These are phyloP conservation scores for Xerocomellus amylosporus DNA, from an alignment of 768 basidiomycete species.

Conservation along the genomic window DNA sequence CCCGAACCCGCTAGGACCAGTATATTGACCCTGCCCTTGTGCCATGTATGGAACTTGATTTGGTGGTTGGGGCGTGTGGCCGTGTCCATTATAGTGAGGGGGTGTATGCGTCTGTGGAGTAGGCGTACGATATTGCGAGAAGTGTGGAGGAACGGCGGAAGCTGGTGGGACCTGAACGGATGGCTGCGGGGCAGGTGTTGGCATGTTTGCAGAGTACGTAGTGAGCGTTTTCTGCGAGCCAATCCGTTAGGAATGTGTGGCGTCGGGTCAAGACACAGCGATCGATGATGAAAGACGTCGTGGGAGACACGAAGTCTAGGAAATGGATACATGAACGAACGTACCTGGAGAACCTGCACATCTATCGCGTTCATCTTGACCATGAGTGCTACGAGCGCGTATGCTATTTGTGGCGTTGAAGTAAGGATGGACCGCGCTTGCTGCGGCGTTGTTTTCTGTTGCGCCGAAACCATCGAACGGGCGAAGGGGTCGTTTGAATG, in stretches of 20 bases:
- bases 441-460: slow-evolving; percentile 72
- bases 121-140: slow-evolving; percentile 34
- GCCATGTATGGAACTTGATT: slow-evolving; percentile 18
- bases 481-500: background rate
- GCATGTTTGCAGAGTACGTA: slow-evolving; percentile 39
- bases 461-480: background rate
- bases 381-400: slow-evolving; percentile 75
- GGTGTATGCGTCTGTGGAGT: slow-evolving; percentile 33
- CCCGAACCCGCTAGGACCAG: slow-evolving; percentile 16
- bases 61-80: slow-evolving; percentile 27
- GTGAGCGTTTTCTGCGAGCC: slow-evolving; percentile 57
- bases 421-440: slow-evolving; percentile 69
- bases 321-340: slow-evolving; percentile 1
- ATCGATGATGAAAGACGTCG: background rate
- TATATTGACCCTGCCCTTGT: slow-evolving; percentile 22
- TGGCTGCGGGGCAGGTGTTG: slow-evolving; percentile 21
- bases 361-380: slow-evolving; percentile 73
- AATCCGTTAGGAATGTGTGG: slow-evolving; percentile 5
- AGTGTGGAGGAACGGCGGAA: slow-evolving; percentile 48
- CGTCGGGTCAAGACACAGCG: background rate
- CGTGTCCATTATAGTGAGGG: slow-evolving; percentile 29
- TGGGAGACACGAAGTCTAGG: background rate
- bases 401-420: slow-evolving; percentile 71
- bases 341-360: slow-evolving; percentile 71
- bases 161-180: slow-evolving; percentile 28